phyloP scores from a whole-genome alignment of 768 basidiomycete species.

The Pleurotus cornucopiae region DNA sequence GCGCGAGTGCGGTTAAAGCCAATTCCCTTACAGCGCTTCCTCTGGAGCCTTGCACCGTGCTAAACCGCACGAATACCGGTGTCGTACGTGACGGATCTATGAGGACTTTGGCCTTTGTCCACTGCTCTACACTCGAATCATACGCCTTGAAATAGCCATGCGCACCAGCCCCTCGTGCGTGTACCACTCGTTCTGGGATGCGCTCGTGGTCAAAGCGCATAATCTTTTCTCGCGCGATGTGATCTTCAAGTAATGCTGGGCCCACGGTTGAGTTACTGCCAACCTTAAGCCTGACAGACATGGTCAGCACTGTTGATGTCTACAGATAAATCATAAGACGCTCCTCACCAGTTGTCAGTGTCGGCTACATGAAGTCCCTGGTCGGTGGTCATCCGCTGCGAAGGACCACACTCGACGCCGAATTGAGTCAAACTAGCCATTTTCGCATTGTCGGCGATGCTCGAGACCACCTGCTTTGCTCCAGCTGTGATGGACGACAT shows the following conservation, averaged over 20 bases:
- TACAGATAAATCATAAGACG: neutral
- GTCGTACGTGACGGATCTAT: constrained; percentile 72
- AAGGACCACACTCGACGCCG: constrained; percentile 23
- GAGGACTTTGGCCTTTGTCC: constrained; percentile 66
- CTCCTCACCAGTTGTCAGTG: constrained; percentile 60
- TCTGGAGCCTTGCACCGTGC: constrained; percentile 76
- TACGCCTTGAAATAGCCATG: constrained; percentile 81
- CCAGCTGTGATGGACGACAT: constrained; percentile 19
- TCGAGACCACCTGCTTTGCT: constrained; percentile 21
- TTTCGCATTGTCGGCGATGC: constrained; percentile 26
- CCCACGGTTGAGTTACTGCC: constrained; percentile 46
- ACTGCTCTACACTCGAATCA: constrained; percentile 64
- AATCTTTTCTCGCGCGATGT: constrained; percentile 71
- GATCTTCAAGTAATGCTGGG: constrained; percentile 76
- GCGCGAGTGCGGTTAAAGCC: neutral
- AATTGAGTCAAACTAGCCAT: constrained; percentile 27
- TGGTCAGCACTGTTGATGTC: constrained; percentile 1
- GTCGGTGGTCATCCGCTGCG: constrained; percentile 51
- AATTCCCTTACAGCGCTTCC: constrained; percentile 68
- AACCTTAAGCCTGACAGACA: constrained; percentile 47
- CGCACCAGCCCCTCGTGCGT: constrained; percentile 70
- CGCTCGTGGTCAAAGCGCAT: constrained; percentile 84
- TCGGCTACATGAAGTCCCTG: constrained; percentile 55
- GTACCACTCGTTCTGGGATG: constrained; percentile 81
- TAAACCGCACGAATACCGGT: constrained; percentile 79